A percentile compares a stretch with the other conserved stretches of the same genome.
Conservation (phyloP, 495 filamentous ascomycete genomes). For the Hypoxylon fuscum region DNA sequence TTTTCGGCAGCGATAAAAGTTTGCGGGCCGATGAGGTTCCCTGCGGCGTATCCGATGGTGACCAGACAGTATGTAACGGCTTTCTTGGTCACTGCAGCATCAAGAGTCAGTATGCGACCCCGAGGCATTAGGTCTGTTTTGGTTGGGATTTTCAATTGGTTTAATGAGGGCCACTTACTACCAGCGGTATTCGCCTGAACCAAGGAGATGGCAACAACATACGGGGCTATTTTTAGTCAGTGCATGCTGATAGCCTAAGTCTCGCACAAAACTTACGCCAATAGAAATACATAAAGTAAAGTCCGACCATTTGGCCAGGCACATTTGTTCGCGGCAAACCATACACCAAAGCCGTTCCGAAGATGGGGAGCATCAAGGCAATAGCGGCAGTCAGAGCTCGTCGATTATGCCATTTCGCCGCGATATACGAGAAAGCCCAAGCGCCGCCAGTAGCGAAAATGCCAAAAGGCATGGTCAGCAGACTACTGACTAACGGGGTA, state of each 20-base stretch:
- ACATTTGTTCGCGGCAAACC: slow-evolving; percentile 47
- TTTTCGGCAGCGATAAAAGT: slow-evolving; percentile 59
- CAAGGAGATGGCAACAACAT: slow-evolving; percentile 50
- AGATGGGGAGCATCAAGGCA: slow-evolving; percentile 41
- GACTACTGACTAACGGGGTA: slow-evolving; percentile 19
- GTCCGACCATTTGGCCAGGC: slow-evolving; percentile 48
- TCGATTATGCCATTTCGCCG: slow-evolving; percentile 47
- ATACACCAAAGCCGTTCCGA: slow-evolving; percentile 50
- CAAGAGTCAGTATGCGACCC: neutral
- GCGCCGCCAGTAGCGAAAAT: slow-evolving; percentile 45
- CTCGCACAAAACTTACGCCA: slow-evolving; percentile 43
- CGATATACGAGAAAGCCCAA: slow-evolving; percentile 48
- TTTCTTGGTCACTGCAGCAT: slow-evolving; percentile 55
- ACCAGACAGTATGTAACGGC: slow-evolving; percentile 56
- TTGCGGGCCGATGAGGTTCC: slow-evolving; percentile 64
- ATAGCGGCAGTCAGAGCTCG: slow-evolving; percentile 49
- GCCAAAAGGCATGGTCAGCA: slow-evolving; percentile 45
- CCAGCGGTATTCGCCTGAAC: slow-evolving; percentile 54
- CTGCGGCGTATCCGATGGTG: slow-evolving; percentile 61
- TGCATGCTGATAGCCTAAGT: neutral
- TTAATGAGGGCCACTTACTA: slow-evolving; percentile 21
- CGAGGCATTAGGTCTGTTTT: neutral
- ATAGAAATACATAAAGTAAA: slow-evolving; percentile 47
- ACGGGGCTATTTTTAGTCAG: slow-evolving; percentile 45
- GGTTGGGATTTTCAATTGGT: neutral